Evolutionary conservation across 164 flowering plant genomes (phyloP).

Genomic region (Sextonia rubra): DNA sequence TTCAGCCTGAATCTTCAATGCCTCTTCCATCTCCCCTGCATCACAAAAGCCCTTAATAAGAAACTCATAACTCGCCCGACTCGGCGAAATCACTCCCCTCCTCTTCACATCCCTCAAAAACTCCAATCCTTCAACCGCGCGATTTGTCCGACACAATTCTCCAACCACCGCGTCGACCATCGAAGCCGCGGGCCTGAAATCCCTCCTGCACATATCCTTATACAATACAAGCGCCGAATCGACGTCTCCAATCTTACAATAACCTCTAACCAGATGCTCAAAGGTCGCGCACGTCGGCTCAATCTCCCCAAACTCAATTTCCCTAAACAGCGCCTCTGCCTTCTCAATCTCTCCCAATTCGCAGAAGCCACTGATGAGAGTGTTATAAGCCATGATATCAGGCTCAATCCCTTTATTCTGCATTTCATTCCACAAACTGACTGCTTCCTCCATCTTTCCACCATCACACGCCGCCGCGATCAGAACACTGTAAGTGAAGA

Average conservation of each 20-base stretch:
- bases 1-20: slow-evolving; percentile 64
- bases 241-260: slow-evolving; percentile 50
- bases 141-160: slow-evolving; percentile 36
- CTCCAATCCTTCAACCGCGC: slow-evolving; percentile 42
- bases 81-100: slow-evolving; percentile 28
- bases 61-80: slow-evolving; percentile 35
- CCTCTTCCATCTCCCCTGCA: slow-evolving; percentile 63
- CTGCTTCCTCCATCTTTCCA: slow-evolving; percentile 49
- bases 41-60: slow-evolving; percentile 58
- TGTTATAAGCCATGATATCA: slow-evolving; percentile 67
- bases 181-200: slow-evolving; percentile 41
- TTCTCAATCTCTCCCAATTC: slow-evolving; percentile 34
- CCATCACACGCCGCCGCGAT: slow-evolving; percentile 57
- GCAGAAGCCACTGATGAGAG: slow-evolving; percentile 65
- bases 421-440: slow-evolving; percentile 68
- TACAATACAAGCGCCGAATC: slow-evolving; percentile 53
- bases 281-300: slow-evolving; percentile 52
- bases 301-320: slow-evolving; percentile 56
- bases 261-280: slow-evolving; percentile 66
- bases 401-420: slow-evolving; percentile 30
- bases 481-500: slow-evolving; percentile 52
- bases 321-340: slow-evolving; percentile 55
- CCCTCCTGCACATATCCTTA: slow-evolving; percentile 53
- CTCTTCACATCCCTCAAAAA: slow-evolving; percentile 29
- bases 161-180: slow-evolving; percentile 42